Percentiles rank a stretch among this genome's conserved stretches.
phyloP scores from a whole-genome alignment of 2,329 filamentous ascomycete genomes.

The Sclerotinia trifoliorum region DNA sequence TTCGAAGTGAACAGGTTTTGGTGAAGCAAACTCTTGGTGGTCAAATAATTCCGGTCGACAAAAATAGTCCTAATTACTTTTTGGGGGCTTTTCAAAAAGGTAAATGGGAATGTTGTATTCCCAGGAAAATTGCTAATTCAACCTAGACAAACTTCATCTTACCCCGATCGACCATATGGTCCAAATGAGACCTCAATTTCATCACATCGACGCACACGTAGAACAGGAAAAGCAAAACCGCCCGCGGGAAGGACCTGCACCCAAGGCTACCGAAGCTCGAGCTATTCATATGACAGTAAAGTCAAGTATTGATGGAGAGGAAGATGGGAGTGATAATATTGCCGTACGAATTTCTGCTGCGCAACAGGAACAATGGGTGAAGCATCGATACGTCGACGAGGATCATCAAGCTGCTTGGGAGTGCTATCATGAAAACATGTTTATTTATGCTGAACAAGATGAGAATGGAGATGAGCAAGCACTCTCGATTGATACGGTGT shows the following conservation, averaged over 20 bases:
- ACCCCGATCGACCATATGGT: conserved; percentile 80
- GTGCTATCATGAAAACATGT: conserved; percentile 71
- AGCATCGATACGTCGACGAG: conserved; percentile 78
- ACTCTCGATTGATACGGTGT: conserved; percentile 29
- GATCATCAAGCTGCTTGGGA: conserved; percentile 74
- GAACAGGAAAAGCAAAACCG: conserved; percentile 57
- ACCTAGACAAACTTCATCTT: conserved; percentile 76
- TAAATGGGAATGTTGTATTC: conserved; percentile 45
- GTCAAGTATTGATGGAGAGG: conserved; percentile 66
- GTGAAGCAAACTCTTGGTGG: conserved; percentile 83
- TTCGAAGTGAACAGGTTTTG: conserved; percentile 69
- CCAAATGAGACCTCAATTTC: conserved; percentile 86
- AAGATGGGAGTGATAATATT: conserved; percentile 67
- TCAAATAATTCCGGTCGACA: conserved; percentile 66
- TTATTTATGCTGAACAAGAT: conserved; percentile 40
- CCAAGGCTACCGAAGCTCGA: conserved; percentile 54
- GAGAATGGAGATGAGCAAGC: conserved; percentile 25
- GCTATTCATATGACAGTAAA: conserved; percentile 88
- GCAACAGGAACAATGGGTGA: conserved; percentile 79
- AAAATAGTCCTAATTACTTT: conserved; percentile 68
- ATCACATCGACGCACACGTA: conserved; percentile 82
- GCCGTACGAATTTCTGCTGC: conserved; percentile 72
- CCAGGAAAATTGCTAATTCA: conserved; percentile 11
- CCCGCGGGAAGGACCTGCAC: conserved; percentile 40
- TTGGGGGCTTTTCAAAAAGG: conserved; percentile 84